Evolutionary conservation across 2,329 filamentous ascomycete species (phyloP).

Genomic region (Beauveria rudraprayagi): DNA sequence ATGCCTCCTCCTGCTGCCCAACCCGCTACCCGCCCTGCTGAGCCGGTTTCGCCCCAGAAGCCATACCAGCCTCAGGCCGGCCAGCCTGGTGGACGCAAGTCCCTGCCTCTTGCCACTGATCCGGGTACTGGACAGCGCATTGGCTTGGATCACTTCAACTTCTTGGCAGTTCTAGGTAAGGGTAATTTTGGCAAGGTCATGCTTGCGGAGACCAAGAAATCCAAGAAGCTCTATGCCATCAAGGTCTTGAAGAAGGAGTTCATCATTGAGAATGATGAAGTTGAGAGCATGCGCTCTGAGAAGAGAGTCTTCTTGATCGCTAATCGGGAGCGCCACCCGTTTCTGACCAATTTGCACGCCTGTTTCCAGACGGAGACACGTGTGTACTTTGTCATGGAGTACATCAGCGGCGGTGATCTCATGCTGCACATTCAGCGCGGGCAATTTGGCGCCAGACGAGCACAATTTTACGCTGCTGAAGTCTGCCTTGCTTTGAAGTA

Average conservation of each 20-base stretch:
- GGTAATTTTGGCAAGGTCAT: slow-evolving; percentile 99
- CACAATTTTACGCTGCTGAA: slow-evolving; percentile 98
- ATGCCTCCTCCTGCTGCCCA: slow-evolving; percentile 16
- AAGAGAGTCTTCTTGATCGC: slow-evolving; percentile 96
- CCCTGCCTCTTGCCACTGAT: slow-evolving; percentile 62
- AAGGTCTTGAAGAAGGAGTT: slow-evolving; percentile 99
- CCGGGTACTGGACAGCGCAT: slow-evolving; percentile 75
- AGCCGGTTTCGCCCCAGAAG: slow-evolving; percentile 24
- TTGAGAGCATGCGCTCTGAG: slow-evolving; percentile 94
- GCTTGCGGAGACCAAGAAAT: slow-evolving; percentile 92
- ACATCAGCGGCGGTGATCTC: slow-evolving; percentile 94
- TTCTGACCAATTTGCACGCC: slow-evolving; percentile 88
- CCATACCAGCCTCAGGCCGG: slow-evolving; percentile 15
- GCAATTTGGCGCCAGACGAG: slow-evolving; percentile 89
- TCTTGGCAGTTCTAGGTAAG: slow-evolving; percentile 94
- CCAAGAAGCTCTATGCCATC: slow-evolving; percentile 90
- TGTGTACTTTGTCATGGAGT: slow-evolving; percentile 99
- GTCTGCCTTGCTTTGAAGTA: slow-evolving; percentile 97
- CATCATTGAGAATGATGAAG: slow-evolving; percentile 98
- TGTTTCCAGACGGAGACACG: slow-evolving; percentile 98
- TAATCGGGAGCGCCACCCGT: slow-evolving; percentile 94
- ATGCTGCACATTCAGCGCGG: slow-evolving; percentile 99
- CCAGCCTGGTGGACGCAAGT: slow-evolving; percentile 39
- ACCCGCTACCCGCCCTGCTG: slow-evolving; percentile 27
- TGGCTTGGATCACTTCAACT: slow-evolving; percentile 97